Evolutionary conservation across 2,329 filamentous ascomycete genomes (phyloP), one percentile per base, ranked within the genome.

Genomic region (Ophiocordyceps unilateralis): DNA sequence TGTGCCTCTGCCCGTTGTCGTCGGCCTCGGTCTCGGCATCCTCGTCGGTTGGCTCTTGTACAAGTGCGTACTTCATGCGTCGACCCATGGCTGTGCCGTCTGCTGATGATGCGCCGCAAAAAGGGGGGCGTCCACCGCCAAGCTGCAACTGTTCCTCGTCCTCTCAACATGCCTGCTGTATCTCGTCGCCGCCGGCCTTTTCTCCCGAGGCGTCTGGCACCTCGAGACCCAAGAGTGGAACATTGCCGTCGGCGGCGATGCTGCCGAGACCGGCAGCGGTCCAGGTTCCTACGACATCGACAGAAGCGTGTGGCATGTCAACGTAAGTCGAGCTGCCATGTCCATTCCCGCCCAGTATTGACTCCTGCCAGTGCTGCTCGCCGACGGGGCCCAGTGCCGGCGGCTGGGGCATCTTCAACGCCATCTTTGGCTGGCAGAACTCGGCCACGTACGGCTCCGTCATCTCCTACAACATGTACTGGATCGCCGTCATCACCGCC

Each of bases 391-490:
- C 84, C 48, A 81, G 82, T 23, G 81, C 81, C 40, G 78, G 80
- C 32, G 83, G 82, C 39, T 93, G 85, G 86, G 84, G 83, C 44
- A 77, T 93, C 50, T 86, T 93, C 68, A 89, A 93, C 53, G 78
- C 83, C 45, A 69, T 93, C 43, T 68, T 93, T 11, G 86, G 87
- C 45, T 94, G 87, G 87, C 74, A 78, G 47, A 93, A 93, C 64
- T 85, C 82, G 12, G 87, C 83, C 5, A 93, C 86, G 2, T 87
- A 89, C 53, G 85, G 86, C 42, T 88, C 83, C 1, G 81, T 93
- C 49, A 77, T 93, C 48, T 78, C 82, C 1, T 93, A 93, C 65
- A 93, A 91, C 57, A 45, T 89, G 15, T 93, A 93, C 65, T 94
- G 86, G 87, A 62, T 91, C 41, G 67, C 66, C 9, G 73, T 91